These are phyloP conservation scores for Cercophora samala DNA, from an alignment of 495 filamentous ascomycete species.

Conservation along the genomic window DNA sequence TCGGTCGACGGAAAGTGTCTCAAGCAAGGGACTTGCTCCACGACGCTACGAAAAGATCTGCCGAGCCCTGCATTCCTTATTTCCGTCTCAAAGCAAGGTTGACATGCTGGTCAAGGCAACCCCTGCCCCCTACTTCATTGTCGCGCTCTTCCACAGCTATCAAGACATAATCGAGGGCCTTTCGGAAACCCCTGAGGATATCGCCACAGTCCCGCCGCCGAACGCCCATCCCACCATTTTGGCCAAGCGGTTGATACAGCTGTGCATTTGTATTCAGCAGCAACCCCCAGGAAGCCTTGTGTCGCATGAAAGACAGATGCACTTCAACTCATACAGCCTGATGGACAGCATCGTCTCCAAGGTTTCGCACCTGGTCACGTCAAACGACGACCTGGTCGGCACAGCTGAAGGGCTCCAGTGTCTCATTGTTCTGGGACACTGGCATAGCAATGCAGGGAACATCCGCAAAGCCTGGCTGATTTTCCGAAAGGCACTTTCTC, in stretches of 20 bases:
- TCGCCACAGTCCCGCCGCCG: conserved; percentile 31
- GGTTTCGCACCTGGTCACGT: conserved; percentile 43
- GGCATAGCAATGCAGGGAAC: conserved; percentile 45
- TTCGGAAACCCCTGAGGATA: conserved; percentile 24
- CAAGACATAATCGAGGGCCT: conserved; percentile 28
- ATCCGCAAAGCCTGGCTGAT: conserved; percentile 46
- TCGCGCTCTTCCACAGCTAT: conserved; percentile 29
- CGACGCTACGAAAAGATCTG: conserved; percentile 25
- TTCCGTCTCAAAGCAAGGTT: conserved; percentile 42
- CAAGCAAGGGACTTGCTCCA: conserved; percentile 17
- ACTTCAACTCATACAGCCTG: conserved; percentile 29
- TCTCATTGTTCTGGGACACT: conserved; percentile 36
- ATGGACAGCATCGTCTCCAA: conserved; percentile 37
- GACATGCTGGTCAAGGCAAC: conserved; percentile 32
- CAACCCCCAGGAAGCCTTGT: conserved; percentile 25
- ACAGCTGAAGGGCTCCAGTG: conserved; percentile 46
- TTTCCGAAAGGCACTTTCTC: conserved; percentile 40
- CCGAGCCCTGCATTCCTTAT: conserved; percentile 33
- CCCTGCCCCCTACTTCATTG: conserved; percentile 32
- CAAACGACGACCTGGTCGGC: conserved; percentile 49
- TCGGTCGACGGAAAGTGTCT: neutral
- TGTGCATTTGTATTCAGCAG: conserved; percentile 49
- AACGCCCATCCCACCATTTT: conserved; percentile 45
- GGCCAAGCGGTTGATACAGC: conserved; percentile 46
- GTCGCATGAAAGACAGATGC: conserved; percentile 29